A percentile compares a stretch with the other conserved stretches of the same genome.
These are phyloP conservation scores for Pythium insidiosum DNA, from an alignment of 352 stramenopile species.

Conservation along the genomic window DNA sequence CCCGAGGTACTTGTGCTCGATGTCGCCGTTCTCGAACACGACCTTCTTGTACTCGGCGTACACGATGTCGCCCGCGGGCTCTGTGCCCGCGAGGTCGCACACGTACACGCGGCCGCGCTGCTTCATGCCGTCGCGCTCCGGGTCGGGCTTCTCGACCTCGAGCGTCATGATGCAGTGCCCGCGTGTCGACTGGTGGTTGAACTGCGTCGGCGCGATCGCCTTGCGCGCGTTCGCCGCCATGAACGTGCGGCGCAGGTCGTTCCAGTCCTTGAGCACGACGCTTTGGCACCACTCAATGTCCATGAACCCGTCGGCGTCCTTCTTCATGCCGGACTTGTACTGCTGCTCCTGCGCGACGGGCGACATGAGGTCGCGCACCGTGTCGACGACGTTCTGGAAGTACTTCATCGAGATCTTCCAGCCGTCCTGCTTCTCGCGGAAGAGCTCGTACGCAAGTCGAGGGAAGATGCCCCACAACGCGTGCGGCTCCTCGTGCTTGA, in stretches of 20 bases:
- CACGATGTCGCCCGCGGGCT: slow-evolving; percentile 91
- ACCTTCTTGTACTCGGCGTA: slow-evolving; percentile 93
- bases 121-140: slow-evolving; percentile 85
- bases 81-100: slow-evolving; percentile 90
- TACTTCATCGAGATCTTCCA: slow-evolving; percentile 98
- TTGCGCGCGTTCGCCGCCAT: slow-evolving; percentile 90
- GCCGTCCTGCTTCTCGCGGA: slow-evolving; percentile 91
- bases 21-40: slow-evolving; percentile 85
- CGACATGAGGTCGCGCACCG: slow-evolving; percentile 91
- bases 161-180: slow-evolving; percentile 95
- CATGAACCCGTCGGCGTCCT: slow-evolving; percentile 92
- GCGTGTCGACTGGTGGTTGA: slow-evolving; percentile 92
- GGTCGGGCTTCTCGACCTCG: slow-evolving; percentile 91
- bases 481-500: slow-evolving; percentile 88
- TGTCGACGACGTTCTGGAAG: slow-evolving; percentile 96
- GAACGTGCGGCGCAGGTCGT: slow-evolving; percentile 88
- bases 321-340: slow-evolving; percentile 94
- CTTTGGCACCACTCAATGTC: slow-evolving; percentile 94
- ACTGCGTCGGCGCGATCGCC: slow-evolving; percentile 90
- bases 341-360: slow-evolving; percentile 89
- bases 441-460: slow-evolving; percentile 90
- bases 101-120: slow-evolving; percentile 89
- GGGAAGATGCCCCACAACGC: slow-evolving; percentile 90
- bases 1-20: slow-evolving; percentile 90
- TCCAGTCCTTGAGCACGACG: slow-evolving; percentile 90